Base-by-base conservation (phyloP, 2,329 filamentous ascomycete species). In the Fragosphaeria purpurea region DNA sequence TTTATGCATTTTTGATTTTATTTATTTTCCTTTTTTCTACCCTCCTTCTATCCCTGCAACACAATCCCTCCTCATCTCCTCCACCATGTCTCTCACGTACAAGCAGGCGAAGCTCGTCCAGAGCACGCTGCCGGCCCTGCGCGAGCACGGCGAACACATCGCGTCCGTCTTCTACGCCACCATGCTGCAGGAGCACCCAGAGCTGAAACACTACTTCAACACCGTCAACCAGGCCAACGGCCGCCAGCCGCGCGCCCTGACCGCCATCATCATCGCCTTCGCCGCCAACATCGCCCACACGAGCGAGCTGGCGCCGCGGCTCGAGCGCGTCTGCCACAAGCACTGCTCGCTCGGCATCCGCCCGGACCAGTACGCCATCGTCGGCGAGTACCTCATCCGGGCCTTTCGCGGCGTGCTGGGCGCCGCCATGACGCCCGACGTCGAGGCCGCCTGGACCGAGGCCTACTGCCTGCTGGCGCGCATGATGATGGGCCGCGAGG, bases 401-500 rank as follows among this genome's bases (percentile, higher is more conserved):
- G 81, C 85, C 1, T 85, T 89, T 67, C 74, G 71, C 31, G 71
- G 79, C 42, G 77, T 88, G 0, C 75, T 89, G 1, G 84, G 84
- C 4, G 73, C 74, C 1, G 77, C 76, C 30, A 79, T 85, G 67
- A 88, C 83, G 1, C 69, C 75, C 0, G 76, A 82, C 22, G 74
- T 85, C 34, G 72, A 78, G 48, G 72, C 77, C 10, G 85, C 85
- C 7, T 89, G 85, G 85, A 74, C 67, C 6, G 77, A 79, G 47
- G 85, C 85, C 1, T 89, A 88, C 67, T 82, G 77, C 75, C 74
- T 87, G 58, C 76, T 89, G 31, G 85, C 85, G 32, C 75, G 82
- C 63, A 77, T 88, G 68, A 77, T 88, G 68, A 87, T 86, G 57
- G 73, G 70, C 22, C 75, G 79, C 47, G 85, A 88, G 62, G 70